Evolutionary conservation across 73 alveolate species (phyloP).

Genomic region (Paramecium primaurelia): DNA sequence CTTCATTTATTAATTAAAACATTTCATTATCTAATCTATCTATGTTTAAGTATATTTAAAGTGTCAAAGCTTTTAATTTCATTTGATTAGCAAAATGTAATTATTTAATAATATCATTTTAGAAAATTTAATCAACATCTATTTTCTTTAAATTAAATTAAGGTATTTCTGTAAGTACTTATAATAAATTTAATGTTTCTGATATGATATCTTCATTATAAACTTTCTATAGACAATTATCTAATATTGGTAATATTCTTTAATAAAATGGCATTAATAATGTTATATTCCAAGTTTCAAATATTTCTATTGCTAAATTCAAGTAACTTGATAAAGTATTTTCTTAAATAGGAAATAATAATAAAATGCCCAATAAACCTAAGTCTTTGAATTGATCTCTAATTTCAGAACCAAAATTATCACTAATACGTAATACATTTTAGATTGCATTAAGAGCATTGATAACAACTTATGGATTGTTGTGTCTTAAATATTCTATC

Average conservation of each 20-base stretch:
- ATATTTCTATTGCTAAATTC: not conserved
- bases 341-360: not conserved
- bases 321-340: not conserved
- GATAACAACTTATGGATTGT: not conserved
- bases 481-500: not conserved
- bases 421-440: not conserved
- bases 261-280: not conserved
- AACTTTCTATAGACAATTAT: not conserved
- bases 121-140: not conserved
- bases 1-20: not conserved
- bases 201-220: not conserved
- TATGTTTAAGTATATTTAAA: not conserved
- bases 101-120: not conserved
- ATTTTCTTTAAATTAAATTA: not conserved
- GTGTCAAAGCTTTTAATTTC: not conserved
- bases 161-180: conserved; percentile 8
- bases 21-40: not conserved
- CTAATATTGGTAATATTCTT: not conserved
- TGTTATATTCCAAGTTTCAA: conserved; percentile 25
- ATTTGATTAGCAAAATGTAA: not conserved
- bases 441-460: not conserved
- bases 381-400: not conserved
- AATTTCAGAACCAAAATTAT: not conserved
- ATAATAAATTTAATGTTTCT: not conserved
- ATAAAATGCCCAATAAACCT: not conserved